phyloP scores from a whole-genome alignment of 140 eudicot genomes.

The Oenanthe javanica region DNA sequence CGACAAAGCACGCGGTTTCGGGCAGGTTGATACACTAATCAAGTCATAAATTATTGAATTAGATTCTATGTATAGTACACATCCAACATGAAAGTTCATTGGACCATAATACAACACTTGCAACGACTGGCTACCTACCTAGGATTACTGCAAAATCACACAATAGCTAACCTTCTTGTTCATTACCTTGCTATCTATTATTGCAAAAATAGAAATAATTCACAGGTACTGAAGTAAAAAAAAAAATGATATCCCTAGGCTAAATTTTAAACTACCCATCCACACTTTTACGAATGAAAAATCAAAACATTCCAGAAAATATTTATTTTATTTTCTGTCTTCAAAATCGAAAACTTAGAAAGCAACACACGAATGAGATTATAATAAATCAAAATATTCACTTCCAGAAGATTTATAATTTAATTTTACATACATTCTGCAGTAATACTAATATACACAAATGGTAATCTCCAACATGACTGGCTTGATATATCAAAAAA shows the following conservation, averaged over 20 bases:
- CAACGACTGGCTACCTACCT: neutral
- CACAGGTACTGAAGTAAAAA: neutral
- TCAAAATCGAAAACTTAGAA: neutral
- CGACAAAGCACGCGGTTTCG: constrained; percentile 52
- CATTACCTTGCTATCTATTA: neutral
- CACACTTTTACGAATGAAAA: neutral
- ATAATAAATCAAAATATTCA: neutral
- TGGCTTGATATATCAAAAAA: neutral
- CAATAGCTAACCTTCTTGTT: neutral
- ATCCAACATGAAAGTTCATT: neutral
- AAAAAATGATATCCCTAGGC: neutral
- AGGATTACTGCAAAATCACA: neutral
- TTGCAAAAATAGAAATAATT: neutral
- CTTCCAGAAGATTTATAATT: neutral
- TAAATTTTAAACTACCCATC: neutral
- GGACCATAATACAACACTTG: neutral
- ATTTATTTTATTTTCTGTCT: neutral
- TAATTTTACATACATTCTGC: neutral
- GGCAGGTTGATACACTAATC: constrained; percentile 67
- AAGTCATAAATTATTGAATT: neutral
- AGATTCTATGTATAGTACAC: neutral
- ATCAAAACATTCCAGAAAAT: neutral
- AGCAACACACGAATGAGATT: neutral
- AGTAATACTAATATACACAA: no score
- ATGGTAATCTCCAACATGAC: neutral